These are phyloP conservation scores for Marasmius fiardii DNA, from an alignment of 1,284 basidiomycete species.

Conservation along the genomic window DNA sequence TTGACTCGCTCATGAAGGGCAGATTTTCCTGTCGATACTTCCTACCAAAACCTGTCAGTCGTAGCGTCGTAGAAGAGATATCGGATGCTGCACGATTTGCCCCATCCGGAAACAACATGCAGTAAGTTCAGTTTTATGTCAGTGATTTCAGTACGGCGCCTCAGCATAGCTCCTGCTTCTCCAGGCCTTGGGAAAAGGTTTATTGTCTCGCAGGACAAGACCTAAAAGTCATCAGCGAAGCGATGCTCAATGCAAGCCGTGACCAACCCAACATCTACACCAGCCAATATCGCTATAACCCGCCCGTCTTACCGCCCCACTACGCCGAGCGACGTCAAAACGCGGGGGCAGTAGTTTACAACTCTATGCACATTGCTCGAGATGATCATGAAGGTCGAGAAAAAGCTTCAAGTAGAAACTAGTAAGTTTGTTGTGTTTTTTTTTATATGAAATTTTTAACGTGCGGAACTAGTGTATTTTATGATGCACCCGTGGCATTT, in stretches of 20 bases:
- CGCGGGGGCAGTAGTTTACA: slow-evolving; percentile 16
- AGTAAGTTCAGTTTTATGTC: slow-evolving; percentile 11
- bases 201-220: slow-evolving; percentile 16
- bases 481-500: slow-evolving; percentile 17
- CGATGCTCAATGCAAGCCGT: slow-evolving; percentile 13
- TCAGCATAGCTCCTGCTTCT: no score
- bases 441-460: slow-evolving; percentile 2
- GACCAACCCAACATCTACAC: slow-evolving; percentile 11
- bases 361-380: slow-evolving; percentile 12
- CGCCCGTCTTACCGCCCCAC: slow-evolving; percentile 9
- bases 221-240: slow-evolving; percentile 12
- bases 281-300: slow-evolving; percentile 19
- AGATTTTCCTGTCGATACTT: slow-evolving; percentile 19
- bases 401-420: slow-evolving; percentile 12
- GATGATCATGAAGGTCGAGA: slow-evolving; percentile 13
- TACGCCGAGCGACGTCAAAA: slow-evolving; percentile 16
- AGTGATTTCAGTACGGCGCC: no score
- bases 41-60: slow-evolving; percentile 16
- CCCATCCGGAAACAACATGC: slow-evolving; percentile 19
- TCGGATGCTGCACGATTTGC: slow-evolving; percentile 17
- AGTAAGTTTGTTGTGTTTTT: slow-evolving; percentile 13
- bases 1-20: slow-evolving; percentile 16
- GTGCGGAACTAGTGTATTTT: slow-evolving; percentile 6
- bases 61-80: slow-evolving; percentile 14
- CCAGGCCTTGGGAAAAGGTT: slow-evolving; percentile 20